Evolutionary conservation across 495 filamentous ascomycete species (phyloP).

Genomic region (Venustampulla echinocandica): DNA sequence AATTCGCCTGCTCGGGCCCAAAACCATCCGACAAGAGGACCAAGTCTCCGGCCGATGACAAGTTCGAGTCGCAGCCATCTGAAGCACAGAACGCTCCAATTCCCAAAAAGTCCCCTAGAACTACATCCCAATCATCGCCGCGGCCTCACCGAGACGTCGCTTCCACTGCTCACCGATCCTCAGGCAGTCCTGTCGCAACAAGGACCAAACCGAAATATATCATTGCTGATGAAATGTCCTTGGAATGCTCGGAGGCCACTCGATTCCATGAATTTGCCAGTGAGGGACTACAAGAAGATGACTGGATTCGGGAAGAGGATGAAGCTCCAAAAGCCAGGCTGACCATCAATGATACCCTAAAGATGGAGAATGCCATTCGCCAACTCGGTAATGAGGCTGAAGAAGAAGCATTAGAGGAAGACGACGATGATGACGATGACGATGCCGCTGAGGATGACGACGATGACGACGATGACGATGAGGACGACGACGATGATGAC

Average conservation of each 20-base stretch:
- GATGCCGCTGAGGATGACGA: conserved; percentile 39
- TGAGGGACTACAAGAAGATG: conserved; percentile 68
- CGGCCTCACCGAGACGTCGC: conserved; percentile 43
- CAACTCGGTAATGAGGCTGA: conserved; percentile 85
- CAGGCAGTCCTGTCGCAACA: conserved; percentile 27
- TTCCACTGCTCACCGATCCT: conserved; percentile 24
- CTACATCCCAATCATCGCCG: conserved; percentile 32
- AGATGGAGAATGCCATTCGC: conserved; percentile 83
- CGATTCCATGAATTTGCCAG: conserved; percentile 93
- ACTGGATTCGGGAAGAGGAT: conserved; percentile 67
- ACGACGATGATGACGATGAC: conserved; percentile 54
- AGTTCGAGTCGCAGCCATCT: background rate
- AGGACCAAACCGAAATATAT: conserved; percentile 35
- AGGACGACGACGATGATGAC: conserved; percentile 39
- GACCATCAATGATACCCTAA: conserved; percentile 81
- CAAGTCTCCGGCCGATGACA: conserved; percentile 1
- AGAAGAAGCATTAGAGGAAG: conserved; percentile 69
- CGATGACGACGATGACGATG: conserved; percentile 38
- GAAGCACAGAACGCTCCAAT: conserved; percentile 29
- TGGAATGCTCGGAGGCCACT: conserved; percentile 57
- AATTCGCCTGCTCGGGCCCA: conserved; percentile 37
- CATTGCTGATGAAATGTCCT: conserved; percentile 40
- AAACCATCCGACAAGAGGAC: conserved; percentile 14
- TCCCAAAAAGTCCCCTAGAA: conserved; percentile 29
- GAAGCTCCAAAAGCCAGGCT: conserved; percentile 54